Percentiles rank a stretch among this genome's conserved stretches.
phyloP scores from a whole-genome alignment of 2,329 filamentous ascomycete species.

The Stagonosporopsis tanaceti region DNA sequence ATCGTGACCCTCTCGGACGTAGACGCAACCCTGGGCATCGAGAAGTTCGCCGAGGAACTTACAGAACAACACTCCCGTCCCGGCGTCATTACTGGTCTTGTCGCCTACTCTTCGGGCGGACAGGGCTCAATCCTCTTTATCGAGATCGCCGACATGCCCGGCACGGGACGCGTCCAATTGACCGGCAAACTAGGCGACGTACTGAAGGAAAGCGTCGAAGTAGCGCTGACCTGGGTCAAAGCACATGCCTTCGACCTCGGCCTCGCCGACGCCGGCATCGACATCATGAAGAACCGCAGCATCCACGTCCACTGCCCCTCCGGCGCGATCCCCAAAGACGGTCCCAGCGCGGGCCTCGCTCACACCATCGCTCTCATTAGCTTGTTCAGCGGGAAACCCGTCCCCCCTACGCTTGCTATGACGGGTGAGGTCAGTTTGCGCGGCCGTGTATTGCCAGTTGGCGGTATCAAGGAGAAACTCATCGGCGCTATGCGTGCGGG shows the following conservation, averaged over 20 bases:
- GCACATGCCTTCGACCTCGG: constrained; percentile 92
- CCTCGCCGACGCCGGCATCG: constrained; percentile 78
- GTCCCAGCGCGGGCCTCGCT: constrained; percentile 82
- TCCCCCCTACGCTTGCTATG: constrained; percentile 95
- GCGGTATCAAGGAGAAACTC: constrained; percentile 98
- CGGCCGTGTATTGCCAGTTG: constrained; percentile 90
- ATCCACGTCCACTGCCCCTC: constrained; percentile 97
- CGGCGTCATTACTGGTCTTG: constrained; percentile 93
- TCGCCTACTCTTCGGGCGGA: constrained; percentile 90
- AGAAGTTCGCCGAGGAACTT: constrained; percentile 94
- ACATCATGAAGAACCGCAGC: constrained; percentile 94
- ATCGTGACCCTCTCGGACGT: constrained; percentile 79
- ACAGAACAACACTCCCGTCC: constrained; percentile 83
- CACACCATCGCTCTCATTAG: constrained; percentile 94
- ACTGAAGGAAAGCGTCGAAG: constrained; percentile 95
- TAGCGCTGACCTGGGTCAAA: constrained; percentile 96
- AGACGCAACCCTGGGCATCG: constrained; percentile 89
- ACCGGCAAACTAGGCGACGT: constrained; percentile 97
- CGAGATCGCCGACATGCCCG: constrained; percentile 97
- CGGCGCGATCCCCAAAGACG: constrained; percentile 94
- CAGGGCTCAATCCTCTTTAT: constrained; percentile 98
- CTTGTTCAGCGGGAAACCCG: constrained; percentile 83
- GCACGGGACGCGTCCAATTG: constrained; percentile 87
- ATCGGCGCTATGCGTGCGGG: constrained; percentile 93
- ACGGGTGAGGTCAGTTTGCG: constrained; percentile 82